Conservation (phyloP, 805 yeast genomes). For the Starmerella floris region DNA sequence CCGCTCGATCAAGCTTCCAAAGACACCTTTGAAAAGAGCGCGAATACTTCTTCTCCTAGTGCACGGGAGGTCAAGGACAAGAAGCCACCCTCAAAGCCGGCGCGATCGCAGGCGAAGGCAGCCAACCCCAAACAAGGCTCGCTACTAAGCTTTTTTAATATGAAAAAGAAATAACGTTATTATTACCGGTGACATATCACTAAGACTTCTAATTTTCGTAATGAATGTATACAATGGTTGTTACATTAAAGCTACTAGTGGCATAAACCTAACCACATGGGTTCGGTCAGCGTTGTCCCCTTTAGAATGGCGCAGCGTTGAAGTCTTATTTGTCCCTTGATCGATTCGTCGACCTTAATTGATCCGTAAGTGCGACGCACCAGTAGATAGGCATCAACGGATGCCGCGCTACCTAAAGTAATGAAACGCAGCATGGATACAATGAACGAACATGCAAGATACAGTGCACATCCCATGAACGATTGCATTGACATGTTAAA, state of each 20-base stretch:
- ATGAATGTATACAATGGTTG: no score
- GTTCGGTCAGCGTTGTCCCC: no score
- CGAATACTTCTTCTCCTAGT: no score
- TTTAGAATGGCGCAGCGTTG: no score
- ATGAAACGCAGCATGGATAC: conserved; percentile 61
- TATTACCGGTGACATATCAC: no score
- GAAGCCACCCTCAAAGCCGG: not conserved
- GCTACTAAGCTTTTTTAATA: not conserved
- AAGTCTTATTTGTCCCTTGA: no score
- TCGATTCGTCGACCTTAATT: conserved; percentile 78
- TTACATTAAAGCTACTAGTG: no score
- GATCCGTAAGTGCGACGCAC: conserved; percentile 68
- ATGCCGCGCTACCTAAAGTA: conserved; percentile 81
- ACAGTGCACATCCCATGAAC: conserved; percentile 60
- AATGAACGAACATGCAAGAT: conserved; percentile 67
- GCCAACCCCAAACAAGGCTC: not conserved
- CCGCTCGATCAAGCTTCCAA: not conserved
- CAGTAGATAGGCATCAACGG: conserved; percentile 57
- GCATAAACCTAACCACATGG: no score
- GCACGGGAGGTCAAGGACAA: not conserved
- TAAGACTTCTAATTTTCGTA: no score
- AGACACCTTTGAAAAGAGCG: no score
- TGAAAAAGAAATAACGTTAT: not conserved
- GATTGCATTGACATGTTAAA: conserved; percentile 54
- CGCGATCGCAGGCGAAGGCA: no score